Evolutionary conservation across 176 grass and related monocot genomes (phyloP), one percentile per base, ranked within the genome.

Genomic region (Chloris gayana): DNA sequence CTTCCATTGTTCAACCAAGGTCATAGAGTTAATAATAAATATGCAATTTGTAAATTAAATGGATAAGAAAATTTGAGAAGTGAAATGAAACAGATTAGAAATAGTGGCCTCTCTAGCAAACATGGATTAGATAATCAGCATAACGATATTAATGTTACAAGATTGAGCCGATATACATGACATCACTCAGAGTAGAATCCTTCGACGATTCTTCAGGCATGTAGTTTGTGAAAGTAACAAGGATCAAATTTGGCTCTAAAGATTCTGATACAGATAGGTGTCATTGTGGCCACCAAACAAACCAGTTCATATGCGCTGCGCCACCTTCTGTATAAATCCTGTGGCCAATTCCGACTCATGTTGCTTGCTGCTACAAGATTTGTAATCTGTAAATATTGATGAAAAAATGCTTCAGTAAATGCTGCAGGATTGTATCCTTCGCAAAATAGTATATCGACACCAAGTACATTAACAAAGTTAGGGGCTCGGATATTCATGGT

Each of bases 261-360:
- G 30, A 18, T 45, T 79, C 65, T 58, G 44, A 66, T 78, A 44
- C 47, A 69, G 54, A 78, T 51, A 18, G 10, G 53, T 25, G 39
- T 73, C 19, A 72, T 57, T 46, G 29, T 57, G 57, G 37, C 19
- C 42, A 79, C 62, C 39, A 72, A 86, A 64, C 68, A 50, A 67
- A 76, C 32, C n/a, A 17, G 39, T 72, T 88, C 82, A 99, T 74
- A 99, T 93, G 86, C 82, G 93, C 60, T 84, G 92, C 11, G 96
- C 92, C 69, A 93, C 87, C 96, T 89, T 95, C 72, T 95, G 82
- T 93, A 95, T 90, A 99, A 90, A 87, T 99, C 96, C 13, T 93
- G 92, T 22, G 96, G 96, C 96, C 96, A 99, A 56, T 93, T 91
- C 80, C 82, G 85, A 79, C 77, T 93, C 90, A 89, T 91, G 73